Evolutionary conservation across 495 filamentous ascomycete genomes (phyloP).

Genomic region (Tetracladium marchalianum): DNA sequence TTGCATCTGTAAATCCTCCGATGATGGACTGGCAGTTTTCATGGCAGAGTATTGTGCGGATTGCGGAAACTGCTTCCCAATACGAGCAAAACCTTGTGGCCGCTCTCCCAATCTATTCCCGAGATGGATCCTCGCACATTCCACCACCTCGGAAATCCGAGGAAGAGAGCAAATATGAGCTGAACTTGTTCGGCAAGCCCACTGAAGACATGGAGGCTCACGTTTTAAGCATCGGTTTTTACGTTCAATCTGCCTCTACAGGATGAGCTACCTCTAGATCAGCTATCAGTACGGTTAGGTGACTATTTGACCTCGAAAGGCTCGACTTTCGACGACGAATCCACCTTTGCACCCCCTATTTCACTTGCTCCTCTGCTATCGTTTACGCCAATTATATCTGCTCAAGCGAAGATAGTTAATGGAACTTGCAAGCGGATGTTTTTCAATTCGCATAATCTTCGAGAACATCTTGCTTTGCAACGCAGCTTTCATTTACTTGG

Average conservation of each 20-base stretch:
- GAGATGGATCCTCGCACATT: background rate
- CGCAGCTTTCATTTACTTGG: conserved; percentile 73
- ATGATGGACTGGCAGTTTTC: conserved; percentile 62
- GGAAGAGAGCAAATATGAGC: conserved; percentile 16
- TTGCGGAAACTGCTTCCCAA: conserved; percentile 48
- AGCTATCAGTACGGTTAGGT: conserved; percentile 5
- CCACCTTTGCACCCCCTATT: conserved; percentile 53
- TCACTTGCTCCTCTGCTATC: conserved; percentile 63
- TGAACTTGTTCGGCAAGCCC: conserved; percentile 37
- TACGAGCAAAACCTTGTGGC: conserved; percentile 48
- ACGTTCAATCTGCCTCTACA: conserved; percentile 26
- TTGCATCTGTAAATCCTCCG: conserved; percentile 39
- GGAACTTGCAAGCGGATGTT: conserved; percentile 67
- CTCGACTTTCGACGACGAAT: background rate
- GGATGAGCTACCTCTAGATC: background rate
- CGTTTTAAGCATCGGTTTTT: conserved; percentile 39
- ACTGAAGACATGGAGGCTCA: conserved; percentile 36
- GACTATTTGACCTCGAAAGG: conserved; percentile 3
- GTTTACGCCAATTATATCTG: conserved; percentile 59
- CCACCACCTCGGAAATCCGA: background rate
- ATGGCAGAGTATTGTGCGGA: conserved; percentile 60
- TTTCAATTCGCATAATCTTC: conserved; percentile 63
- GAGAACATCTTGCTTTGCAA: conserved; percentile 68
- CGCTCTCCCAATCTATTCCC: conserved; percentile 23
- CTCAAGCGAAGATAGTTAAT: conserved; percentile 70